Conservation (phyloP, 2,329 filamentous ascomycete genomes). For the Pseudogymnoascus sp. region DNA sequence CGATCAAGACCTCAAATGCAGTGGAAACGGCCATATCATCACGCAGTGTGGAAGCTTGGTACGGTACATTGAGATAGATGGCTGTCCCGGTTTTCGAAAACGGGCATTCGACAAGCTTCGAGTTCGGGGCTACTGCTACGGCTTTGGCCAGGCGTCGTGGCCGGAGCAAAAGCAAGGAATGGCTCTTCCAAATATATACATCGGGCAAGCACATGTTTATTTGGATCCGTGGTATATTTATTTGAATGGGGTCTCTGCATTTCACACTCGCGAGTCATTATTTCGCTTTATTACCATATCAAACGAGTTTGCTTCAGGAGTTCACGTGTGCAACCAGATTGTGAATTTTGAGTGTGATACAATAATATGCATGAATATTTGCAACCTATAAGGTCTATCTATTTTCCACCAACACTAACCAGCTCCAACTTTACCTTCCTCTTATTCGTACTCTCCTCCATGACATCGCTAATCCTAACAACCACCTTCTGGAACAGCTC, state of each 20-base stretch:
- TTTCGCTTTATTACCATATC: neutral
- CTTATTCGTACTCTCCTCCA: conserved; percentile 95
- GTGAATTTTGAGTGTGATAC: neutral
- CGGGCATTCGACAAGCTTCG: too few species aligned
- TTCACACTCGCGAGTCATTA: neutral
- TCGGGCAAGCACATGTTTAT: neutral
- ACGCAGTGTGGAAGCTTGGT: too few species aligned
- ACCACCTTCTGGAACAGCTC: conserved; percentile 89
- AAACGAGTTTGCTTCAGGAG: neutral
- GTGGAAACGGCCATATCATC: too few species aligned
- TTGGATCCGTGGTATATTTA: neutral
- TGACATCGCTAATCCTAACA: conserved; percentile 83
- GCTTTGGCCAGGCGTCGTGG: neutral
- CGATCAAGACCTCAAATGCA: too few species aligned
- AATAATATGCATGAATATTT: neutral
- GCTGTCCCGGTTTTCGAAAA: too few species aligned
- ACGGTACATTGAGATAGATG: too few species aligned
- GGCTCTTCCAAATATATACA: neutral
- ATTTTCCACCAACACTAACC: conserved; percentile 28
- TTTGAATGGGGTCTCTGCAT: neutral
- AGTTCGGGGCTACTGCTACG: too few species aligned
- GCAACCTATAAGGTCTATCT: neutral
- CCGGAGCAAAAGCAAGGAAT: neutral
- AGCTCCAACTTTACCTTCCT: conserved; percentile 75
- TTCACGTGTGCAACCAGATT: neutral